Evolutionary conservation across 352 stramenopile species (phyloP).

Genomic region (Hyaloperonospora arabidopsidis): DNA sequence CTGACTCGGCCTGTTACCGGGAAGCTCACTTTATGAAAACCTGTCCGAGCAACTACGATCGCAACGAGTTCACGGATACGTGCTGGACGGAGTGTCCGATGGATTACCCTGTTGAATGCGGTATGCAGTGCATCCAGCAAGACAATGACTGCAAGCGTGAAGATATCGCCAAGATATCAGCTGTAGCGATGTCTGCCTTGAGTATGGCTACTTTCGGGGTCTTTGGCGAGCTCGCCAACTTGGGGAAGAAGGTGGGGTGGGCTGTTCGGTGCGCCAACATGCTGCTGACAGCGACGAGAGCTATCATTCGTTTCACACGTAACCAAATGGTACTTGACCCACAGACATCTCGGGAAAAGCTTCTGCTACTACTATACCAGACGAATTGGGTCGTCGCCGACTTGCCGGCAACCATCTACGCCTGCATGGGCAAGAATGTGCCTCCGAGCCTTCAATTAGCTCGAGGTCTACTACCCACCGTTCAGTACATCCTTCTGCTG

Average conservation of each 20-base stretch:
- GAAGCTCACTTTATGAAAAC: constrained; percentile 34
- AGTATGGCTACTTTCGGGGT: constrained; percentile 32
- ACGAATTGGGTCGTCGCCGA: constrained; percentile 49
- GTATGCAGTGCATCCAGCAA: constrained; percentile 53
- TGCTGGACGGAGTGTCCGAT: constrained; percentile 38
- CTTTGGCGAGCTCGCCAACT: constrained; percentile 29
- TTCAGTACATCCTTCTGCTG: constrained; percentile 21
- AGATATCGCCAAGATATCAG: constrained; percentile 23
- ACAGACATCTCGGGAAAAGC: constrained; percentile 40
- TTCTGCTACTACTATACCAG: constrained; percentile 47
- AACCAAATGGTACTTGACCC: constrained; percentile 28
- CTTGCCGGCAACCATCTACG: constrained; percentile 40
- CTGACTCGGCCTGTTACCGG: constrained; percentile 39
- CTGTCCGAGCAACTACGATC: constrained; percentile 33
- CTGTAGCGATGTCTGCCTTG: constrained; percentile 28
- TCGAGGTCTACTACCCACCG: constrained; percentile 13
- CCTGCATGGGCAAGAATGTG: constrained; percentile 31
- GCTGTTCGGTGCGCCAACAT: constrained; percentile 43
- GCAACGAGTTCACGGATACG: constrained; percentile 30
- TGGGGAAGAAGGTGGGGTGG: constrained; percentile 29
- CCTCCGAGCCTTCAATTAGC: constrained; percentile 15
- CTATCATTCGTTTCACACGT: constrained; percentile 25
- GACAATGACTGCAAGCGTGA: constrained; percentile 46
- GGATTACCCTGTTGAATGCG: constrained; percentile 52
- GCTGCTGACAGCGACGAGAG: constrained; percentile 17